Evolutionary conservation across 2,329 filamentous ascomycete genomes (phyloP), one percentile per base, ranked within the genome.

Genomic region (Xylaria sp.): DNA sequence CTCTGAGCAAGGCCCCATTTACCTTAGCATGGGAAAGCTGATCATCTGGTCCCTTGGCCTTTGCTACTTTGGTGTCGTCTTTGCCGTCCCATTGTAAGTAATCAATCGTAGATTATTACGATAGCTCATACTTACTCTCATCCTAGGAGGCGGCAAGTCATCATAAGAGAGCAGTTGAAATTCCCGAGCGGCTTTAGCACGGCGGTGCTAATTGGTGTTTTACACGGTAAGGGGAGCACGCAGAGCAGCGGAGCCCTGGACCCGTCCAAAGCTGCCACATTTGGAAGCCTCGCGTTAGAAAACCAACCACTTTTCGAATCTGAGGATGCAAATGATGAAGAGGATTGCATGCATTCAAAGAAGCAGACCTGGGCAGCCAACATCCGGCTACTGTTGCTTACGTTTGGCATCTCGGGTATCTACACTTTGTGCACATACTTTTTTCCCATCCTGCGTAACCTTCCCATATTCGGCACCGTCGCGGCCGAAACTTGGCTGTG

Each of bases 151-250:
- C 92, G 90, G 65, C 94, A 99, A 82, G 94, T 98, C 64, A 97
- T 99, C 69, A 93, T 99, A 65, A 84, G 92, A 66, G 96, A 99
- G 82, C 92, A 94, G 78, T 82, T 99, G 67, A 96, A 93, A 78
- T 99, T 99, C 75, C 96, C 96, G 0, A 97, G 93, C 75, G 96
- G 96, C 0, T 98, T 97, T 65, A 97, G 96, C 58, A 98, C 96
- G 1, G 96, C 96, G 0, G 87, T 98, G 23, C 91, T 99, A 84
- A 98, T 99, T 73, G 90, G 90, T 3, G 93, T 98, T 1, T 83
- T 99, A 12, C 95, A 98, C 80, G 93, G 94, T 3, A 84, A 85
- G 56, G 83, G 76, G 18, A 79, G 83, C 65, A 81, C 80, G 1
- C 72, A 79, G 63, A 74, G 66, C 50, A 71, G 20, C 70, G 77